Evolutionary conservation across 768 basidiomycete genomes (phyloP), one percentile per base, ranked within the genome.

Genomic region (Russula sp.): DNA sequence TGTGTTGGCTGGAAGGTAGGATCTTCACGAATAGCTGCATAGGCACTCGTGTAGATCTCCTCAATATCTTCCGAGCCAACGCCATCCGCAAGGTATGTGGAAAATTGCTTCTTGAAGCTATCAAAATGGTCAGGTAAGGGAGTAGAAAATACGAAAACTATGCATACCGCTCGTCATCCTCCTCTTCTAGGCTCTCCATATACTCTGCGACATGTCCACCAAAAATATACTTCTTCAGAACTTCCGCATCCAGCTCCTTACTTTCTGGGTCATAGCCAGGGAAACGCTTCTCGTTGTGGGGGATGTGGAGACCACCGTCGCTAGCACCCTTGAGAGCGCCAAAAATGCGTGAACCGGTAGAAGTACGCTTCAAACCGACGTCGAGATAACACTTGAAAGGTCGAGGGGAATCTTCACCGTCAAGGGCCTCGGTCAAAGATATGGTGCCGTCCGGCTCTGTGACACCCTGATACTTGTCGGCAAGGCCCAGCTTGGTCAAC

Each of bases 321-420:
- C 87, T 89, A 16, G 97, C 97, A 73, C 97, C 97, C 82, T 99
- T 98, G 84, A 98, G 84, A 63, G 96, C 97, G 77, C 93, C 97
- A 73, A 99, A 99, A 50, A 99, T 85, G 75, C 97, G 94, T 67
- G 91, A 88, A 72, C 97, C 97, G 54, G 97, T 98, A 58, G 96
- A 95, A 49, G 97, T 99, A 71, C 95, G 92, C 78, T 87, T 94
- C 72, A 99, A 84, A 77, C 97, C 97, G 75, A 97, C 96, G 74
- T 98, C 97, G 71, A 99, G 93, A 83, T 90, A 99, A 73, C 84
- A 86, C 79, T 98, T 99, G 87, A 99, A 99, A n/a, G 97, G 97
- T 62, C 95, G 85, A 52, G 96, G 95, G 54, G 91, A 92, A 71
- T 94, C 94, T 61, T 98, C 94, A 11, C 84, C 91, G 57, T 92